These are phyloP conservation scores for Trichoderma aggressivum DNA, from an alignment of 2,329 filamentous ascomycete genomes.

Conservation along the genomic window DNA sequence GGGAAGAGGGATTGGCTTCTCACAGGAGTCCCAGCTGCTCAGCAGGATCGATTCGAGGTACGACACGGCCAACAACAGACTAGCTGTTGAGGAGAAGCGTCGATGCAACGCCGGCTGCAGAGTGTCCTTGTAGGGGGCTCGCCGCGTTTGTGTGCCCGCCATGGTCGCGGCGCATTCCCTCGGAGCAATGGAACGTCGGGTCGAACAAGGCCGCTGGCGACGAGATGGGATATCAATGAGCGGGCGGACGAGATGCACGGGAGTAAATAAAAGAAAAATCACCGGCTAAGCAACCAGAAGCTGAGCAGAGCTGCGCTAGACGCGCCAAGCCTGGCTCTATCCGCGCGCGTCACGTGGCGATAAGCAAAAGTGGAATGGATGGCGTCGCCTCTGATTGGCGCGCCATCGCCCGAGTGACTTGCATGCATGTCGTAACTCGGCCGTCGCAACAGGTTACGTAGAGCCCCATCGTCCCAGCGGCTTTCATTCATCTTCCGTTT, in stretches of 20 bases:
- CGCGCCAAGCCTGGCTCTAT: slow-evolving; percentile 22
- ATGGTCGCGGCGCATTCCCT: slow-evolving; percentile 49
- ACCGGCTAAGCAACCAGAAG: slow-evolving; percentile 31
- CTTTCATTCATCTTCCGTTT: not conserved
- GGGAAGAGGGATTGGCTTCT: slow-evolving; percentile 32
- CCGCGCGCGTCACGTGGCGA: slow-evolving; percentile 30
- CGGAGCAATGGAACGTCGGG: not conserved
- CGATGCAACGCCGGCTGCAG: slow-evolving; percentile 84
- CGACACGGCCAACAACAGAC: slow-evolving; percentile 65
- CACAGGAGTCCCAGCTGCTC: slow-evolving; percentile 66
- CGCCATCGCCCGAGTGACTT: slow-evolving; percentile 16
- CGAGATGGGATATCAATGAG: not conserved
- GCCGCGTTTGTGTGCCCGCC: slow-evolving; percentile 53
- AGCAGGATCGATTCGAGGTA: slow-evolving; percentile 70
- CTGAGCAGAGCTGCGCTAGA: slow-evolving; percentile 15
- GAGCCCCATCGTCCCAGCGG: slow-evolving; percentile 16
- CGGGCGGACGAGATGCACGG: not conserved
- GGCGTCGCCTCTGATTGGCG: slow-evolving; percentile 20
- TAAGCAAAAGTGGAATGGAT: slow-evolving; percentile 19
- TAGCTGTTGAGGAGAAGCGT: slow-evolving; percentile 76
- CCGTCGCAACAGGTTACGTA: slow-evolving; percentile 29
- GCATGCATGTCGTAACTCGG: slow-evolving; percentile 4
- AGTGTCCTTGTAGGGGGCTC: slow-evolving; percentile 76
- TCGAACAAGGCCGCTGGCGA: not conserved
- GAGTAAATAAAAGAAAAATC: slow-evolving; percentile 36